Evolutionary conservation across 2,329 filamentous ascomycete species (phyloP), one percentile per base, ranked within the genome.

Genomic region (Thielaviopsis populi): DNA sequence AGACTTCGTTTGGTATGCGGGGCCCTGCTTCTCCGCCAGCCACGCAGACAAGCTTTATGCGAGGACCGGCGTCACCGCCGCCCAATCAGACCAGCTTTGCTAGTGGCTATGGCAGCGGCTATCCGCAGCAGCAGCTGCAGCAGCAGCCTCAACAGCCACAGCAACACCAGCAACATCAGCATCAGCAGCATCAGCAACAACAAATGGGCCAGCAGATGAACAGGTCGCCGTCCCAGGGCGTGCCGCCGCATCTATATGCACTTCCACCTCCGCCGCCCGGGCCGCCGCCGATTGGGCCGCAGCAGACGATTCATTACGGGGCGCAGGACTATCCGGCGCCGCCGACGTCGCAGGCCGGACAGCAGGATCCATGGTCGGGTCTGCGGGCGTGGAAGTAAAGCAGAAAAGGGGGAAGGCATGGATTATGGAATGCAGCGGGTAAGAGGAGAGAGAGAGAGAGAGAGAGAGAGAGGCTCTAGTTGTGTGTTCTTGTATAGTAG

Each of bases 211-310:
- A 75, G 67, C 69, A 69, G 24, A 66, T 67, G 58, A 63, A 64
- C 43, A 54, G 60, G 46, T 62, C 65, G 15, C 54, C 63, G 42
- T 69, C 66, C 54, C 71, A 72, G 42, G 72, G 73, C 27, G 80
- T 79, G 63, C 76, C 81, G 37, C 80, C 82, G 15, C 75, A 76
- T 0, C 82, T 82, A 2, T 84, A 84, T 67, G 80, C 86, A 43
- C 83, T 82, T 3, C 83, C 83, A 2, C 83, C 83, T 6, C 83
- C 83, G 1, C 83, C 83, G 1, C 83, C 83, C 0, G 83, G 82
- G 0, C 83, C 83, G 3, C 83, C 83, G 7, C 83, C 83, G 1
- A 70, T 85, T 68, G 82, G 82, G 3, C 81, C 81, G 40, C 82
- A 85, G 70, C 83, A 85, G 71, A 85, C 81, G 10, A 79, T 83